Evolutionary conservation across 2,329 filamentous ascomycete species (phyloP).

Genomic region (Waltergamsia citrina): DNA sequence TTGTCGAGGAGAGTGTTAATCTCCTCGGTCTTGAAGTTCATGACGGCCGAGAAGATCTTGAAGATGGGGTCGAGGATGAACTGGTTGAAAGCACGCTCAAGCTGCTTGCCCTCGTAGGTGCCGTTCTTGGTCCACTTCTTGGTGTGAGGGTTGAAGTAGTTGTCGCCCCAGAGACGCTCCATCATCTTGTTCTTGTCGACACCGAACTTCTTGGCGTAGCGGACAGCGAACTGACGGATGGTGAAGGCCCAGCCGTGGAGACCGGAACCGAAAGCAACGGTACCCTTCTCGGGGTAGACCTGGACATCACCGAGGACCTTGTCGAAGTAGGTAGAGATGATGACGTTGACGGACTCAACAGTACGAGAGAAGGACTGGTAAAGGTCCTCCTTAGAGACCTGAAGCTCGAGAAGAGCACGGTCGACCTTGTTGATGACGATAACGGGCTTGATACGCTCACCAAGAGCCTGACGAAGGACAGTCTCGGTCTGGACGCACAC

Average conservation of each 20-base stretch:
- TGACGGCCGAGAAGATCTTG: slow-evolving; percentile 93
- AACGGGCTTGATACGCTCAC: slow-evolving; percentile 99
- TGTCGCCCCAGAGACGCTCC: slow-evolving; percentile 99
- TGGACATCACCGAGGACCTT: slow-evolving; percentile 95
- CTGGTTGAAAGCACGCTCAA: slow-evolving; percentile 99
- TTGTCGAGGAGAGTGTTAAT: slow-evolving; percentile 75
- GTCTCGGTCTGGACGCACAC: slow-evolving; percentile 99
- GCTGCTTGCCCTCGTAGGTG: slow-evolving; percentile 73
- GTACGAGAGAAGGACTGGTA: slow-evolving; percentile 99
- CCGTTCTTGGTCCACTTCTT: slow-evolving; percentile 98
- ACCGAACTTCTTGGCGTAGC: slow-evolving; percentile 99
- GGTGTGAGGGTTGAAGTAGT: slow-evolving; percentile 99
- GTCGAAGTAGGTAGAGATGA: slow-evolving; percentile 98
- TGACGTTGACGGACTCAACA: slow-evolving; percentile 99
- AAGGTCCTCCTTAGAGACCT: slow-evolving; percentile 96
- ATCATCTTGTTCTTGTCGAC: slow-evolving; percentile 99
- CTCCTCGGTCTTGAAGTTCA: slow-evolving; percentile 99
- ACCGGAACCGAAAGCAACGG: slow-evolving; percentile 98
- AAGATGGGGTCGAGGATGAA: slow-evolving; percentile 99
- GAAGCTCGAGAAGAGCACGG: slow-evolving; percentile 96
- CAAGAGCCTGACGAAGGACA: slow-evolving; percentile 95
- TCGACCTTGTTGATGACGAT: slow-evolving; percentile 99
- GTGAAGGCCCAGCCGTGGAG: slow-evolving; percentile 99
- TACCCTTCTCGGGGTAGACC: slow-evolving; percentile 96
- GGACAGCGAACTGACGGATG: slow-evolving; percentile 89